Conservation (phyloP, 805 yeast species). For the Hanseniaspora vineae region DNA sequence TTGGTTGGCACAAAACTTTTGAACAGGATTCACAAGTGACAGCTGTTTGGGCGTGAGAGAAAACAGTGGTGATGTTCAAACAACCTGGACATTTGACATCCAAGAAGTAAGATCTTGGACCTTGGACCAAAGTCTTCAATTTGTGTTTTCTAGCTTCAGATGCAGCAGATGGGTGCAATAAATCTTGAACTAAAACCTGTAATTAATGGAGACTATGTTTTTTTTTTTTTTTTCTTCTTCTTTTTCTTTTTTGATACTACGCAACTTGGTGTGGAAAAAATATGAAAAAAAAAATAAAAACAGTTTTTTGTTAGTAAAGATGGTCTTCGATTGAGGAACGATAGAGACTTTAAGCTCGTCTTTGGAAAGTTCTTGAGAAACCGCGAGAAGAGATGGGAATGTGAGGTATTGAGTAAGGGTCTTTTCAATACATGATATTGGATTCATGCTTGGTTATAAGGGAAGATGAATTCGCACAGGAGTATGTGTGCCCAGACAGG, state of each 20-base stretch:
- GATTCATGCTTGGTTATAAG: too few species aligned
- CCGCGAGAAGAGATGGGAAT: too few species aligned
- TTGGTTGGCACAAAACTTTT: constrained; percentile 95
- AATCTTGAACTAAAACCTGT: constrained; percentile 97
- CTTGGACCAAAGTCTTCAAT: constrained; percentile 91
- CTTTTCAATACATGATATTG: too few species aligned
- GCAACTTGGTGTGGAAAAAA: not conserved
- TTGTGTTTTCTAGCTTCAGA: constrained; percentile 95
- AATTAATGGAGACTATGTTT: constrained; percentile 4
- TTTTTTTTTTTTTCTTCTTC: not conserved
- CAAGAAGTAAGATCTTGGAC: constrained; percentile 99
- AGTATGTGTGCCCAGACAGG: too few species aligned
- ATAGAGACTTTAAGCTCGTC: too few species aligned
- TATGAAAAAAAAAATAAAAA: not conserved
- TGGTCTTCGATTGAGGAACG: too few species aligned
- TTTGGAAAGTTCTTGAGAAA: too few species aligned
- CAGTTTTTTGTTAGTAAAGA: not conserved
- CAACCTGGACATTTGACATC: constrained; percentile 99
- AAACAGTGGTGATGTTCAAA: constrained; percentile 96
- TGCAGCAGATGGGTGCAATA: constrained; percentile 95
- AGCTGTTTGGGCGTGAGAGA: constrained; percentile 99
- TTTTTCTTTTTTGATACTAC: not conserved
- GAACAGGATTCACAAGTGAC: constrained; percentile 99
- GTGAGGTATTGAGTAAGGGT: too few species aligned
- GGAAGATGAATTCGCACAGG: too few species aligned